phyloP scores from a whole-genome alignment of 2,329 filamentous ascomycete species.

The Ceratocystis colombiana region DNA sequence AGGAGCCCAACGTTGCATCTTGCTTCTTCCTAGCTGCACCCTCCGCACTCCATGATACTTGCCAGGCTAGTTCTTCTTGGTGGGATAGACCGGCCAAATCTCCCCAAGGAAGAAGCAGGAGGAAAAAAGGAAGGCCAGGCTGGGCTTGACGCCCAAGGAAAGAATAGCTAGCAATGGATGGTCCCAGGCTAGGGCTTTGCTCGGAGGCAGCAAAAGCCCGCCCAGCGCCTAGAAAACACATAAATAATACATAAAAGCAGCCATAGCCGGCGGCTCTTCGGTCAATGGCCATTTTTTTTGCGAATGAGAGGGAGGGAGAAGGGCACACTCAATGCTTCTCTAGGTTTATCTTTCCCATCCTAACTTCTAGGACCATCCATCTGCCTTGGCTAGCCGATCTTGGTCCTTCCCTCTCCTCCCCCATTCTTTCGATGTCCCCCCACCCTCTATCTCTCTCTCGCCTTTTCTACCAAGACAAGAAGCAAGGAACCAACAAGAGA shows the following conservation, averaged over 20 bases:
- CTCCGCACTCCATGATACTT: background rate
- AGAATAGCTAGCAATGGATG: background rate
- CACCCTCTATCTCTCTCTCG: background rate
- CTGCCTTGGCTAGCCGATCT: background rate
- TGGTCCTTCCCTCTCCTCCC: background rate
- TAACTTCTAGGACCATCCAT: background rate
- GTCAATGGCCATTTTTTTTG: background rate
- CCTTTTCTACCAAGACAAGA: background rate
- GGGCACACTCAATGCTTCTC: background rate
- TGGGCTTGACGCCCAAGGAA: background rate
- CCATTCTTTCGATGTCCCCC: background rate
- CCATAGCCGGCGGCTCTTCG: slow-evolving; percentile 6
- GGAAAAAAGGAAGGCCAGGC: background rate
- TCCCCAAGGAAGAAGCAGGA: background rate
- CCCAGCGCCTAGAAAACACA: background rate
- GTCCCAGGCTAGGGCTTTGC: background rate
- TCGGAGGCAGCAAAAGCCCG: background rate
- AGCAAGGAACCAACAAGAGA: background rate
- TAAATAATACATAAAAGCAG: background rate
- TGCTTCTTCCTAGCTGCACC: background rate
- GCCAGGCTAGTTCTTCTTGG: background rate
- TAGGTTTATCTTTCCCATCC: background rate
- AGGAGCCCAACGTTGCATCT: background rate
- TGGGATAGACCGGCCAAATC: background rate
- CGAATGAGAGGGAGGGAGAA: background rate